Percentiles rank a stretch among this genome's conserved stretches.
phyloP scores from a whole-genome alignment of 75 land plant genomes.

The Picea glauca region DNA sequence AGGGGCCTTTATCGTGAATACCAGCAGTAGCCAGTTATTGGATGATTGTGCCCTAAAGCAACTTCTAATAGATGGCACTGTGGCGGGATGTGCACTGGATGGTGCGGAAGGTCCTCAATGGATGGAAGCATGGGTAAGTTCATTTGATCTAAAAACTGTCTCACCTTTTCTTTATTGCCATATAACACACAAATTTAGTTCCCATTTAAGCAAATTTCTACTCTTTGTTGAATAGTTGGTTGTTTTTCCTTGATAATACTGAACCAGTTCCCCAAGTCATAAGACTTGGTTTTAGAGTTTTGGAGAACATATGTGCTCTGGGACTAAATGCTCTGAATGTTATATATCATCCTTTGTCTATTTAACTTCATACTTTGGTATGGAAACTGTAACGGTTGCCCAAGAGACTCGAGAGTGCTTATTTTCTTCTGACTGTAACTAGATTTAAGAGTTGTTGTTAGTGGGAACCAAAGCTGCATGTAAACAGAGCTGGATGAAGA shows the following conservation, averaged over 20 bases:
- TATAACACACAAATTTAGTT: too few species aligned
- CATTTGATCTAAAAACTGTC: slow-evolving; percentile 21
- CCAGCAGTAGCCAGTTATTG: slow-evolving; percentile 87
- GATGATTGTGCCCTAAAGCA: slow-evolving; percentile 99
- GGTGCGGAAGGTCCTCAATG: slow-evolving; percentile 99
- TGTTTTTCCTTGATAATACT: too few species aligned
- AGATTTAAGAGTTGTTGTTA: neutral
- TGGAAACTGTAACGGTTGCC: neutral
- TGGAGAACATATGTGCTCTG: too few species aligned
- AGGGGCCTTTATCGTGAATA: slow-evolving; percentile 96
- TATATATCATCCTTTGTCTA: too few species aligned
- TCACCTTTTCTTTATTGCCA: neutral
- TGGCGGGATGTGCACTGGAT: slow-evolving; percentile 98
- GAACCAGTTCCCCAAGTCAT: too few species aligned
- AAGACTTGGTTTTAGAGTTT: too few species aligned
- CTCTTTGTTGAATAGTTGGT: neutral
- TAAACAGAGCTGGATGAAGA: too few species aligned
- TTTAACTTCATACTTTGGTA: neutral
- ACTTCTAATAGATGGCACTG: slow-evolving; percentile 85
- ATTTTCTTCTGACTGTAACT: neutral
- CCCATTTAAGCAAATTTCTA: too few species aligned
- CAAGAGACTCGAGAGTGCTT: neutral
- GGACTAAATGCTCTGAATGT: too few species aligned
- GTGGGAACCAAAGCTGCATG: too few species aligned
- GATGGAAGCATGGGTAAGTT: slow-evolving; percentile 99